A percentile compares a stretch with the other conserved stretches of the same genome.
phyloP scores from a whole-genome alignment of 768 basidiomycete genomes.

The Rhodocollybia butyracea region DNA sequence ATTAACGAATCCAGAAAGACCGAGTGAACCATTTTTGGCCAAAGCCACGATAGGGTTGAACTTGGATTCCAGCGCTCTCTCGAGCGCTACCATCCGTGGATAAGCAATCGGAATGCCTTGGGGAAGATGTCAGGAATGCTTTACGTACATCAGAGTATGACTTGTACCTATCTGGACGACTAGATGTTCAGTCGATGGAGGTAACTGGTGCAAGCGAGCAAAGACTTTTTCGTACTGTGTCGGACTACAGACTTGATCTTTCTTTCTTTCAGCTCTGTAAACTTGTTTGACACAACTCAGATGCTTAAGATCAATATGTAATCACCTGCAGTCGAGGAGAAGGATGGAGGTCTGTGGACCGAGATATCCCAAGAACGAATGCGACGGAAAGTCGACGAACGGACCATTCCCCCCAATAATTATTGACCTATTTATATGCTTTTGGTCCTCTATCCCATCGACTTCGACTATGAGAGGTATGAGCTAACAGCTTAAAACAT shows the following conservation, averaged over 20 bases:
- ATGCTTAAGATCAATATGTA: constrained; percentile 6
- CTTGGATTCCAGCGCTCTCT: constrained; percentile 72
- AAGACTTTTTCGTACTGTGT: constrained; percentile 75
- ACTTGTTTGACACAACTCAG: constrained; percentile 10
- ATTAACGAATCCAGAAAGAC: constrained; percentile 78
- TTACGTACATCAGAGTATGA: neutral
- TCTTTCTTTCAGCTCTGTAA: constrained; percentile 77
- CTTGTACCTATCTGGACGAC: constrained; percentile 70
- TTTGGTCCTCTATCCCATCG: constrained; percentile 67
- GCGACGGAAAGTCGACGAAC: constrained; percentile 76
- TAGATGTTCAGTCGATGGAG: constrained; percentile 72
- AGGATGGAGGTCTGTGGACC: constrained; percentile 77
- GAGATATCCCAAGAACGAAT: constrained; percentile 77
- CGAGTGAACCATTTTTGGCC: constrained; percentile 62
- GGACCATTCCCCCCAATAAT: constrained; percentile 76
- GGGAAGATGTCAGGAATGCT: neutral
- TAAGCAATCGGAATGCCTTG: constrained; percentile 83
- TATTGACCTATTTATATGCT: constrained; percentile 65
- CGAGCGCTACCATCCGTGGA: constrained; percentile 90
- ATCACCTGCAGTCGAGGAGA: constrained; percentile 78
- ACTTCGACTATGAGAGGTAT: constrained; percentile 47
- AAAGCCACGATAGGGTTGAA: constrained; percentile 82
- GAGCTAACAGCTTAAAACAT: constrained; percentile 10
- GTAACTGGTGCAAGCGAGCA: constrained; percentile 54
- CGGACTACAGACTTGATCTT: constrained; percentile 75